Evolutionary conservation across 2,329 filamentous ascomycete species (phyloP), one percentile per base, ranked within the genome.

Genomic region (Neopestalotiopsis clavispora): DNA sequence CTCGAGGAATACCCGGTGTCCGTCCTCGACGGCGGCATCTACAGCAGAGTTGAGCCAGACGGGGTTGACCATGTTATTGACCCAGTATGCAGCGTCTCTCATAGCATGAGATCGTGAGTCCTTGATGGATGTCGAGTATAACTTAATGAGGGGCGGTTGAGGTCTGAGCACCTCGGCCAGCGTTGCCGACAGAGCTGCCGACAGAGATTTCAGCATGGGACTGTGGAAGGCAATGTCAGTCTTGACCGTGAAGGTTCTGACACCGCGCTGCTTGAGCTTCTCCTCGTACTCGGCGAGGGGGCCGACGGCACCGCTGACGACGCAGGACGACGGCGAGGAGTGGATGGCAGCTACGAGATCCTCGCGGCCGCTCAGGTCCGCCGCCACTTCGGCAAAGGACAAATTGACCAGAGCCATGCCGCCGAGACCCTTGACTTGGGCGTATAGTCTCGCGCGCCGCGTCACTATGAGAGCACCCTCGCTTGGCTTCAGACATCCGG

Each of bases 201-300:
- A 72, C 13, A 83, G 76, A 20, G 67, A 67, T 13, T 76, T 68
- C 7, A 84, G 75, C 70, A 80, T 75, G 6, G 79, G 80, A 56
- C 76, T 79, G 68, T 84, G 82, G 67, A 84, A 84, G 2, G 80
- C 77, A 56, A 84, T 76, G 58, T 83, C 80, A 0, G 80, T 81
- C 42, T 80, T 77, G 9, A 84, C 81, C 13, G 70, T 73, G 69
- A 79, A 76, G 0, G 73, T 73, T 67, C 78, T 79, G 60, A 82
- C 68, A 4, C 72, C 71, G 10, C 75, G 74, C 2, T 45, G 59
- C 58, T 77, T 72, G 14, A 76, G 69, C 5, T 72, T 69, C 12
- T 76, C 71, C n/a, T 79, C 67, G 2, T 76, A 72, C 23, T 71
- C 69, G 4, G 75, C 69, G 14, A 79, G 67, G 3, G 76, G 71